Percentiles rank a stretch among this genome's conserved stretches.
These are phyloP conservation scores for Tylopilus vinaceipallidus DNA, from an alignment of 768 basidiomycete species.

Conservation along the genomic window DNA sequence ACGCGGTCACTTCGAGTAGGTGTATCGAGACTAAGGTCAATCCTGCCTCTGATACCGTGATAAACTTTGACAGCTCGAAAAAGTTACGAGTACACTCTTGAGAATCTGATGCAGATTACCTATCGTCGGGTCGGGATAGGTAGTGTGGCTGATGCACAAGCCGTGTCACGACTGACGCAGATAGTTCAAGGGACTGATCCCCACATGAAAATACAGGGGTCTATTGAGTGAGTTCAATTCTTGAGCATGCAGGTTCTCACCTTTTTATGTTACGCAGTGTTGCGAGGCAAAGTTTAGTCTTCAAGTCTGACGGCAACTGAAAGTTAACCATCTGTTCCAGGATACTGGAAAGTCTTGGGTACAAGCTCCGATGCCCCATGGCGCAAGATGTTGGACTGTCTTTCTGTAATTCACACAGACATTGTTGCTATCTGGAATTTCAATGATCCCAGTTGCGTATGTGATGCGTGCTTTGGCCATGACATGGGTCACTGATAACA, in stretches of 20 bases:
- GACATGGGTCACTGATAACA: neutral
- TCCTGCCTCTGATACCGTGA: neutral
- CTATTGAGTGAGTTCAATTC: neutral
- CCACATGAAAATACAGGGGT: neutral
- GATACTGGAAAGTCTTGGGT: neutral
- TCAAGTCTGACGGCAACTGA: neutral
- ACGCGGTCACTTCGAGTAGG: neutral
- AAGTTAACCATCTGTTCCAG: neutral
- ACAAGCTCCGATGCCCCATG: neutral
- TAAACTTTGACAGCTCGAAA: neutral
- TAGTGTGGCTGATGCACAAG: neutral
- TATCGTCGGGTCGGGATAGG: neutral
- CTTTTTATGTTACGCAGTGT: neutral
- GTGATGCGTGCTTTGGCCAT: no score
- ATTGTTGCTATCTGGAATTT: neutral
- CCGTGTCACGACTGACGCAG: neutral
- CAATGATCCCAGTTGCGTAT: no score
- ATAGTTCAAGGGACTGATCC: neutral
- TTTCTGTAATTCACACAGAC: neutral
- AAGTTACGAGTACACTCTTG: neutral
- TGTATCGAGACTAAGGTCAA: no score
- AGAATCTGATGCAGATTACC: neutral
- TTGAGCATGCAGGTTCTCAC: neutral
- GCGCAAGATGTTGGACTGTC: neutral
- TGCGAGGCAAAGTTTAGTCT: neutral